Percentiles rank a stretch among this genome's conserved stretches.
phyloP scores from a whole-genome alignment of 2,329 filamentous ascomycete species.

The Coniochaeta pulveracea region DNA sequence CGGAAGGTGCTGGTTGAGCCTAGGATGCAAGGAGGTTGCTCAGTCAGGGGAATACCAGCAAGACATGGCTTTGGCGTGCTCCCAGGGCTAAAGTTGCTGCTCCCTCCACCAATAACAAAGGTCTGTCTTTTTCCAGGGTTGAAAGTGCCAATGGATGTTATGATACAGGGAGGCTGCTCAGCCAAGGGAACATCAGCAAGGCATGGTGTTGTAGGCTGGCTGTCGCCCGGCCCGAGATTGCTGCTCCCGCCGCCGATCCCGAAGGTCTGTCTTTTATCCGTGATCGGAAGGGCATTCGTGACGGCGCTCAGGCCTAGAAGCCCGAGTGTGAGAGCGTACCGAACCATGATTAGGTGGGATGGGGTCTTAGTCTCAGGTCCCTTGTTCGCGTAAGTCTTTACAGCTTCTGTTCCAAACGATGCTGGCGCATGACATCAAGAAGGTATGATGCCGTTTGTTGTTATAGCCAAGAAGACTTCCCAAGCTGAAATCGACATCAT shows the following conservation, averaged over 20 bases:
- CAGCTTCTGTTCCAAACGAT: constrained; percentile 4
- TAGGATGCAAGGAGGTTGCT: constrained; percentile 10
- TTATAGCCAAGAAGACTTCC: constrained; percentile 1
- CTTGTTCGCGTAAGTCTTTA: too few relatives aligned
- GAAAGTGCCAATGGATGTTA: too few relatives aligned
- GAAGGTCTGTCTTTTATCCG: constrained; percentile 6
- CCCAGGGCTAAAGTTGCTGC: not conserved
- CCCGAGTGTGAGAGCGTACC: constrained; percentile 12
- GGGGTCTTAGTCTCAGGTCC: too few relatives aligned
- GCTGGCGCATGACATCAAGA: constrained; percentile 3
- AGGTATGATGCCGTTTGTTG: not conserved
- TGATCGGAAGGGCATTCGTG: constrained; percentile 12
- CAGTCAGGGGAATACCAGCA: constrained; percentile 4
- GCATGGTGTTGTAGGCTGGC: constrained; percentile 6
- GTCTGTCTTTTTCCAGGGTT: constrained; percentile 10
- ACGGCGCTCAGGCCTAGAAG: constrained; percentile 15
- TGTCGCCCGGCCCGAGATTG: constrained; percentile 8
- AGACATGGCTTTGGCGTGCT: constrained; percentile 8
- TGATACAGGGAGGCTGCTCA: constrained; percentile 10
- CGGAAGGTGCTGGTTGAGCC: constrained; percentile 6
- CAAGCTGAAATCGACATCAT: not conserved
- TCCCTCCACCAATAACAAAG: not conserved
- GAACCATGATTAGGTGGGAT: constrained; percentile 13
- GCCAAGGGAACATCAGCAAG: constrained; percentile 5
- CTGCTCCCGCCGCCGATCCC: constrained; percentile 8